Conservation (phyloP, 495 filamentous ascomycete genomes). For the Podospora anserina region DNA sequence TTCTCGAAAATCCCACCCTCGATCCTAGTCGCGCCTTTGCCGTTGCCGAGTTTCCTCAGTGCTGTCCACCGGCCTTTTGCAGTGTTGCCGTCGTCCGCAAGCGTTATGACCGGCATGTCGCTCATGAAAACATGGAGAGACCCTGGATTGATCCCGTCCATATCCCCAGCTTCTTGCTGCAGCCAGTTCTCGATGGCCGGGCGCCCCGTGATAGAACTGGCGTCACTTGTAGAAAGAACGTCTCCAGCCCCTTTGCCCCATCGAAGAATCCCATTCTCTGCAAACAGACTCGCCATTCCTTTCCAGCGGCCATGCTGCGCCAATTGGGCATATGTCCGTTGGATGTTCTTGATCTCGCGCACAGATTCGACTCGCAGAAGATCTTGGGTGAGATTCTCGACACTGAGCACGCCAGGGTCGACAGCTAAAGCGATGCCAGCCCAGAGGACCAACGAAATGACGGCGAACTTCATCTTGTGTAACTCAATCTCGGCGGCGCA, state of each 20-base stretch:
- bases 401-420: background rate
- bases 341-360: constrained; percentile 25
- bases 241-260: constrained; percentile 18
- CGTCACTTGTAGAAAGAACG: constrained; percentile 7
- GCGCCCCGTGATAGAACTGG: constrained; percentile 6
- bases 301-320: constrained; percentile 16
- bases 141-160: constrained; percentile 20
- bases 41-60: constrained; percentile 17
- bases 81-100: constrained; percentile 16
- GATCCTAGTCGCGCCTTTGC: constrained; percentile 14
- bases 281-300: constrained; percentile 20
- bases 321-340: constrained; percentile 19
- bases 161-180: constrained; percentile 11
- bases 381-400: constrained; percentile 9
- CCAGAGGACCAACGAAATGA: background rate
- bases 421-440: background rate
- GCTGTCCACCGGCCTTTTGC: constrained; percentile 19
- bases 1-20: constrained; percentile 26
- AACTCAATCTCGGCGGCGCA: background rate
- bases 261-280: constrained; percentile 17
- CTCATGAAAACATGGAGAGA: constrained; percentile 17
- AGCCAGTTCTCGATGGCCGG: constrained; percentile 23
- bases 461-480: background rate
- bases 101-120: constrained; percentile 19
- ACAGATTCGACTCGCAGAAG: constrained; percentile 21